Evolutionary conservation across 2,329 filamentous ascomycete genomes (phyloP), one percentile per base, ranked within the genome.

Genomic region (Rachicladosporium sp.): DNA sequence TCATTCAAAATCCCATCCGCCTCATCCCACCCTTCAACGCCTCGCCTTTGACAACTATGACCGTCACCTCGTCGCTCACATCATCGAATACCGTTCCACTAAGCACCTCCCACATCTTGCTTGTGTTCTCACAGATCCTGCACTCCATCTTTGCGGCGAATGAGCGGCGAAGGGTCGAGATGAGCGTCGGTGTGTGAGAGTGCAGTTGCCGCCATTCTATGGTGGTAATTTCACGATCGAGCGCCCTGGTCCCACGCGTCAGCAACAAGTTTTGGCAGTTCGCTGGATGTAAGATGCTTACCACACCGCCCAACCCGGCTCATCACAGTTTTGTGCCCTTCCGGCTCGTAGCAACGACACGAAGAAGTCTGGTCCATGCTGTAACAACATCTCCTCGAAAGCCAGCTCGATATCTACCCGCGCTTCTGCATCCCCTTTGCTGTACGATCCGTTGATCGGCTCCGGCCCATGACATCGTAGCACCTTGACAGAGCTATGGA

Each of bases 341-440:
- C 45, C 43, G 29, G 43, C 47, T n/a, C 43, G 36, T 4, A 58
- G 36, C 40, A 58, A 37, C 6, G 43, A 46, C 10, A 52, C 37
- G 37, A 58, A 53, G 35, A 56, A 55, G 6, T 45, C 44, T 10
- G 54, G 52, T 1, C 57, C 57, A 23, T 53, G 41, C 11, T 42
- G 40, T 9, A 60, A 45, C 10, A 58, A 37, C 41, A 56, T 48
- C 44, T 60, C 57, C 39, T 60, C 53, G 11, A 48, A 49, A 4
- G 52, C 53, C 15, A 59, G 38, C 39, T 60, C 56, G 19, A 58
- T 48, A 36, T 59, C 56, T 11, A 45, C 48, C n/a, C 55, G 39
- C 13, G 43, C 42, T 30, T 46, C 44, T 4, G 45, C 33, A 37
- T 54, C 50, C 7, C 46, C 51, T 2, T 40, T 40, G 3, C 36